These are phyloP conservation scores for Trichoderma afroharzianum DNA, from an alignment of 2,329 filamentous ascomycete species.

Conservation along the genomic window DNA sequence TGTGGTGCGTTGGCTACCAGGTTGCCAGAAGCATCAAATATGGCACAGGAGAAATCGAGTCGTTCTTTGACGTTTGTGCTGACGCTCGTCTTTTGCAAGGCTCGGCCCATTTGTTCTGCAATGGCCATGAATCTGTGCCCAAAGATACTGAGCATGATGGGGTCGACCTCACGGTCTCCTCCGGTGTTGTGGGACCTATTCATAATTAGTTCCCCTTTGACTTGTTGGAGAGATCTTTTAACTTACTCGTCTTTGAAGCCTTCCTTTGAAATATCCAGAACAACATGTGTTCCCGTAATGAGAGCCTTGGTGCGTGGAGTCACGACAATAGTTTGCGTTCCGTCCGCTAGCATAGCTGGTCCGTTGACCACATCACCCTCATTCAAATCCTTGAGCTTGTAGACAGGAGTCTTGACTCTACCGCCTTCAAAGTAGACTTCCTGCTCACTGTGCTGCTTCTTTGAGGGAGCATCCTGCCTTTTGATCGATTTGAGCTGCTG, in stretches of 20 bases:
- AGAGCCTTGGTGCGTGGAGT: slow-evolving; percentile 73
- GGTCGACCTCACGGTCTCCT: slow-evolving; percentile 53
- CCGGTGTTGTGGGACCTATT: slow-evolving; percentile 22
- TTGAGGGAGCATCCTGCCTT: slow-evolving; percentile 50
- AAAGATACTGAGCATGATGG: slow-evolving; percentile 76
- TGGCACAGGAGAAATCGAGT: slow-evolving; percentile 76
- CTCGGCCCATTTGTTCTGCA: slow-evolving; percentile 78
- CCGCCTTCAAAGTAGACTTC: slow-evolving; percentile 84
- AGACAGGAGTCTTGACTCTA: slow-evolving; percentile 73
- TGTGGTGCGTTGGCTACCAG: slow-evolving; percentile 78
- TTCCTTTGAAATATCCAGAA: slow-evolving; percentile 74
- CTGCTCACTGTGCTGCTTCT: slow-evolving; percentile 62
- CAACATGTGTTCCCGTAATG: slow-evolving; percentile 79
- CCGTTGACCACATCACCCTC: slow-evolving; percentile 71
- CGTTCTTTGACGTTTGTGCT: slow-evolving; percentile 80
- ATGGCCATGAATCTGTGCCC: slow-evolving; percentile 83
- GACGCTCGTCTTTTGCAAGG: slow-evolving; percentile 75
- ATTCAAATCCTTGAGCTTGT: slow-evolving; percentile 71
- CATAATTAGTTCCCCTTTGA: background rate
- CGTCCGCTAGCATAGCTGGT: slow-evolving; percentile 82
- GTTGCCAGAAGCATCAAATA: slow-evolving; percentile 72
- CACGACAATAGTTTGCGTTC: slow-evolving; percentile 88
- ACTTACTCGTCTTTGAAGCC: slow-evolving; percentile 35
- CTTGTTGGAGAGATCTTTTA: too few relatives aligned
- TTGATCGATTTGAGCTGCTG: slow-evolving; percentile 72